Conservation (phyloP, 208 protist species). For the Balamuthia mandrillaris region DNA sequence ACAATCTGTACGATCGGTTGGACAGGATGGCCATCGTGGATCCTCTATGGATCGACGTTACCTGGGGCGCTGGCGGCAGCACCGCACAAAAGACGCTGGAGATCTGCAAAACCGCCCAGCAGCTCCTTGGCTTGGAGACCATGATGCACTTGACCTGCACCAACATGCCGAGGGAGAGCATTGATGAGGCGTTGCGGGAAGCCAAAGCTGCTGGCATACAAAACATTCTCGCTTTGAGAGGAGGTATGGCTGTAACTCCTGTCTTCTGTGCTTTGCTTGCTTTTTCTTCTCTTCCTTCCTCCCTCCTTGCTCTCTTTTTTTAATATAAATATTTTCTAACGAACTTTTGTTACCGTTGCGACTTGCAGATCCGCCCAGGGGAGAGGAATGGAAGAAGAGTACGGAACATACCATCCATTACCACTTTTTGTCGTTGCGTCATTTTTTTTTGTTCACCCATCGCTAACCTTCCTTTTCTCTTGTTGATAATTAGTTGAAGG, state of each 20-base stretch:
- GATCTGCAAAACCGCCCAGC: slow-evolving; percentile 76
- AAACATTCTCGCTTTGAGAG: slow-evolving; percentile 94
- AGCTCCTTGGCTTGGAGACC: slow-evolving; percentile 76
- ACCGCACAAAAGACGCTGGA: slow-evolving; percentile 80
- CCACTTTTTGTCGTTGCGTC: too few relatives aligned
- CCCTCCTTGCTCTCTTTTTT: background rate
- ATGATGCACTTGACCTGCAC: slow-evolving; percentile 93
- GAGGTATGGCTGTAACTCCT: slow-evolving; percentile 58
- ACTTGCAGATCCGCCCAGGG: slow-evolving; percentile 68
- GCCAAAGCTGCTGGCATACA: slow-evolving; percentile 82
- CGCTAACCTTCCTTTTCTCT: background rate
- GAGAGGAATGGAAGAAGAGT: slow-evolving; percentile 63
- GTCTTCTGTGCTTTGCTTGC: background rate
- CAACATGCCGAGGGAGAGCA: slow-evolving; percentile 79
- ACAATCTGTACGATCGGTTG: slow-evolving; percentile 77
- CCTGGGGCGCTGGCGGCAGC: slow-evolving; percentile 90
- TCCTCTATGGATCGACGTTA: slow-evolving; percentile 91
- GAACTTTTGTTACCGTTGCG: too few relatives aligned
- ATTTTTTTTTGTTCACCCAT: too few relatives aligned
- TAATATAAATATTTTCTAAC: too few relatives aligned
- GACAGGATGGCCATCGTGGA: slow-evolving; percentile 78
- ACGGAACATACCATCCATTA: too few relatives aligned
- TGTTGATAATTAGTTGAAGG: slow-evolving; percentile 43
- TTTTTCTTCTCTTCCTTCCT: background rate
- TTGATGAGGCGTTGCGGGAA: slow-evolving; percentile 76